A percentile compares a stretch with the other conserved stretches of the same genome.
Evolutionary conservation across 805 yeast species (phyloP).

Genomic region (Saccharomycopsis oosterbeekiorum): DNA sequence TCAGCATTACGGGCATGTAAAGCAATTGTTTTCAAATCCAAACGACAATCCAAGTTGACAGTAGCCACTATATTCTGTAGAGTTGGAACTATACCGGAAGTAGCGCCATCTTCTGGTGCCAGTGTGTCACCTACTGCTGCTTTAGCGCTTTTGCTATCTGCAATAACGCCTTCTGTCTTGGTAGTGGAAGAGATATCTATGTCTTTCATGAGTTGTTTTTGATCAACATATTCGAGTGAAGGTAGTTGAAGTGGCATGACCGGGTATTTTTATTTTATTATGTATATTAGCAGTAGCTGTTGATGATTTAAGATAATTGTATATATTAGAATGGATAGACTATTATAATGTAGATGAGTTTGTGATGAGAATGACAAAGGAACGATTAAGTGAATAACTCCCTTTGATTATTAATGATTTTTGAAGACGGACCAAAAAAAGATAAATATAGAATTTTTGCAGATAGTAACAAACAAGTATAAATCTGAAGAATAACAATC

Average conservation of each 20-base stretch:
- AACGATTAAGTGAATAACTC: conserved; percentile 10
- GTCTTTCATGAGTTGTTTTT: conserved; percentile 10
- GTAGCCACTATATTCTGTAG: conserved; percentile 93
- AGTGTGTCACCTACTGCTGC: neutral
- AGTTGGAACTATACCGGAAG: conserved; percentile 95
- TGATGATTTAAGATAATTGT: neutral
- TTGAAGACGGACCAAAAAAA: neutral
- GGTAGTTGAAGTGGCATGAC: conserved; percentile 16
- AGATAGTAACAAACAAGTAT: neutral
- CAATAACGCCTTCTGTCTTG: neutral
- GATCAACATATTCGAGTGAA: conserved; percentile 12
- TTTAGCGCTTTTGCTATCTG: neutral
- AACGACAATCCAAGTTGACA: conserved; percentile 89
- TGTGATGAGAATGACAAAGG: neutral
- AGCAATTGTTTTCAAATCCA: conserved; percentile 94
- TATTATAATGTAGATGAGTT: neutral
- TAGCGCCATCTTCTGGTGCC: conserved; percentile 44
- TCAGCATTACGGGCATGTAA: conserved; percentile 98
- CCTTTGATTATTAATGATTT: neutral
- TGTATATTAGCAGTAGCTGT: neutral
- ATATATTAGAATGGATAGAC: neutral
- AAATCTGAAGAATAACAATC: neutral
- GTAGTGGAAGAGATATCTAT: neutral
- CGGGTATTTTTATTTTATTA: neutral
- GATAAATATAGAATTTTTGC: neutral